Percentiles rank a stretch among this genome's conserved stretches.
Evolutionary conservation across 225 moss, liverwort and hornwort genomes (phyloP).

Genomic region (Climacium dendroides): DNA sequence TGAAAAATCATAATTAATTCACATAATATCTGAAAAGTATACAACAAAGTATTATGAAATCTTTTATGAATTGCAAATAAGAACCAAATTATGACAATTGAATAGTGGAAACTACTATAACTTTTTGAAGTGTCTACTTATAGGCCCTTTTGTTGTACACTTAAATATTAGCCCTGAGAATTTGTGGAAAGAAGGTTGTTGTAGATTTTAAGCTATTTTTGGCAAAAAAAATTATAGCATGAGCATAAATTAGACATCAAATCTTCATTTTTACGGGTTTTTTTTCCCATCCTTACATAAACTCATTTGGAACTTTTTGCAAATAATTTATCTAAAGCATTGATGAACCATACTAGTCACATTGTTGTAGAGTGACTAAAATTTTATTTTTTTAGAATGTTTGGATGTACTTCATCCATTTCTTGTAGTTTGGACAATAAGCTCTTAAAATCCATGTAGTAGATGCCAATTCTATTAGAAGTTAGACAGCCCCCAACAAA

Average conservation of each 20-base stretch:
- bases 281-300: not conserved
- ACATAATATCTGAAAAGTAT: not conserved
- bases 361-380: not conserved
- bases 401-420: not conserved
- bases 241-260: not conserved
- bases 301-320: rapidly evolving
- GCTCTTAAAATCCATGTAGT: not conserved
- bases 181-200: rapidly evolving
- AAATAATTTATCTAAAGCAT: not conserved
- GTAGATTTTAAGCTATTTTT: not conserved
- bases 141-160: too few species aligned
- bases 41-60: not conserved
- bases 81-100: too few species aligned
- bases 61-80: too few species aligned
- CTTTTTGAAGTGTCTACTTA: too few species aligned
- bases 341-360: rapidly evolving
- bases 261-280: not conserved
- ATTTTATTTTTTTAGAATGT: not conserved
- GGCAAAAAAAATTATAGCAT: not conserved
- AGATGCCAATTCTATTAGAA: rapidly evolving
- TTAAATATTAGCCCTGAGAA: not conserved
- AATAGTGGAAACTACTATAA: too few species aligned
- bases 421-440: not conserved
- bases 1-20: too few species aligned
- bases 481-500: not conserved